Percentiles rank a stretch among this genome's conserved stretches.
phyloP scores from a whole-genome alignment of 148 eudicot species.

The Persicaria maculosa region DNA sequence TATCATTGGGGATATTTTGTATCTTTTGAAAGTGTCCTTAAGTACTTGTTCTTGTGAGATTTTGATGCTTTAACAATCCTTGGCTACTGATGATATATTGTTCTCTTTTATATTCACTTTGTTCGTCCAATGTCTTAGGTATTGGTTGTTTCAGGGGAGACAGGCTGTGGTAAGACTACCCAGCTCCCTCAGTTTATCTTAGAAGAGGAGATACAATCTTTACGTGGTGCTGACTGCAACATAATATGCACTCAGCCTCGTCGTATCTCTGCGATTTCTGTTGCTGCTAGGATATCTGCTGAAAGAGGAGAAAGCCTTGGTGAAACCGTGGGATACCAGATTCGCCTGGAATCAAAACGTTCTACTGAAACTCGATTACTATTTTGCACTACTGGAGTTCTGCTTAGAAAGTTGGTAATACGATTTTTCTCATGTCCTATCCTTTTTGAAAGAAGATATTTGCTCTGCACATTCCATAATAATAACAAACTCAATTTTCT shows the following conservation, averaged over 20 bases:
- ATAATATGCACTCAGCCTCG: conserved; percentile 98
- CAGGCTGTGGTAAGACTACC: conserved; percentile 98
- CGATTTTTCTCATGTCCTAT: conserved; percentile 5
- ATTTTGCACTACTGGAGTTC: conserved; percentile 93
- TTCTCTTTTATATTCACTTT: not conserved
- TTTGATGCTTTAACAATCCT: not conserved
- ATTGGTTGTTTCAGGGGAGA: conserved; percentile 97
- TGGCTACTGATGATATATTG: not conserved
- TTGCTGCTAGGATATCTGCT: conserved; percentile 81
- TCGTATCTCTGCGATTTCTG: conserved; percentile 95
- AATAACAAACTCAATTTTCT: not conserved
- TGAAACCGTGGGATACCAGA: conserved; percentile 91
- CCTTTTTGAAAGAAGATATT: not conserved
- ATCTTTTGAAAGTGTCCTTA: not conserved
- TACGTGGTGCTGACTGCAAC: conserved; percentile 72
- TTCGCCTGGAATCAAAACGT: conserved; percentile 81
- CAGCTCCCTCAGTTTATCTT: conserved; percentile 93
- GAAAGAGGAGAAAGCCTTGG: conserved; percentile 95
- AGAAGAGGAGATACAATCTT: conserved; percentile 76
- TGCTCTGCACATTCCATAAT: not conserved
- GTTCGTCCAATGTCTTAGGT: conserved; percentile 36
- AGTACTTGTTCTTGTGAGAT: not conserved
- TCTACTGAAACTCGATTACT: conserved; percentile 71
- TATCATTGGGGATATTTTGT: not conserved
- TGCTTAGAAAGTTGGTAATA: conserved; percentile 80